Evolutionary conservation across 106 monocot species (phyloP).

Genomic region (Apostasia shenzhenica): DNA sequence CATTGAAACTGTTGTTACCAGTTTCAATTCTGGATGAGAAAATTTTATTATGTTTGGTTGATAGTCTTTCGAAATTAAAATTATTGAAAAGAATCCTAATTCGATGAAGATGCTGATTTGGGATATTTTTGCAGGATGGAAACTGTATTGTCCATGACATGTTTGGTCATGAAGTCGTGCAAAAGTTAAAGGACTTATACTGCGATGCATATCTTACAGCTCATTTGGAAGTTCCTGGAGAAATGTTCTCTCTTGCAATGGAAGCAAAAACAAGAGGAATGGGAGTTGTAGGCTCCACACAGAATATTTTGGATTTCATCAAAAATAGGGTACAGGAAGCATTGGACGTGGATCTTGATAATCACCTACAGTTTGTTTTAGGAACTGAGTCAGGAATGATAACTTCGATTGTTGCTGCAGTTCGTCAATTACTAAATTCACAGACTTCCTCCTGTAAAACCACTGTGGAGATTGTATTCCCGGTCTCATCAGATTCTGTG

Average conservation of each 20-base stretch:
- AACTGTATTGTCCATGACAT: constrained; percentile 96
- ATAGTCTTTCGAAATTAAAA: too few species aligned
- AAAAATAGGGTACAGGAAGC: constrained; percentile 67
- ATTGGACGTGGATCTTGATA: constrained; percentile 60
- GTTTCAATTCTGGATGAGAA: too few species aligned
- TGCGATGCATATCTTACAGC: constrained; percentile 93
- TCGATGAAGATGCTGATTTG: neutral
- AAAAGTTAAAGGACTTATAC: constrained; percentile 84
- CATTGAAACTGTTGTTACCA: too few species aligned
- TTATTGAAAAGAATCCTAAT: neutral
- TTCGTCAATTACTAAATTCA: constrained; percentile 53
- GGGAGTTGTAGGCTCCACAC: constrained; percentile 96
- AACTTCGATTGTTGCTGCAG: constrained; percentile 82
- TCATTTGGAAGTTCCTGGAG: constrained; percentile 98
- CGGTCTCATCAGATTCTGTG: constrained; percentile 88
- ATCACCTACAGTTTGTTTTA: constrained; percentile 89
- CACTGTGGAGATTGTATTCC: constrained; percentile 87
- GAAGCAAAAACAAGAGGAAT: constrained; percentile 97
- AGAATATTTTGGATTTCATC: constrained; percentile 95
- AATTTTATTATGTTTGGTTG: too few species aligned
- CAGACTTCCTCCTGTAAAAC: constrained; percentile 21
- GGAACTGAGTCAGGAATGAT: constrained; percentile 99
- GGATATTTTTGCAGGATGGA: constrained; percentile 59
- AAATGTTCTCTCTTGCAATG: constrained; percentile 97
- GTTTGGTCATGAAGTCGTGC: constrained; percentile 96